Evolutionary conservation across 108 stramenopile genomes (phyloP).

Genomic region (Cyclotella sp.): DNA sequence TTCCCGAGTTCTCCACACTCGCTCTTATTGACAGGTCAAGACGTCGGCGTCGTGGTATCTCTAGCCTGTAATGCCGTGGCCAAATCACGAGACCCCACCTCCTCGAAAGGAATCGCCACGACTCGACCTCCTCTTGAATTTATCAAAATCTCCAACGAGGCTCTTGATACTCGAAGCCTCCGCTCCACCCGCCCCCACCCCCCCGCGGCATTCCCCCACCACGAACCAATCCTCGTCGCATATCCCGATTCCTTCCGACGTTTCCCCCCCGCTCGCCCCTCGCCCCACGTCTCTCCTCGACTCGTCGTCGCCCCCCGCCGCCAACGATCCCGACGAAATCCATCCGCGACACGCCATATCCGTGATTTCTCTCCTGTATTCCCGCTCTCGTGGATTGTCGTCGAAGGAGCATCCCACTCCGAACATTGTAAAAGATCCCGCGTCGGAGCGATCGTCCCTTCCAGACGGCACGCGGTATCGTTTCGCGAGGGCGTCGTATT

Average conservation of each 20-base stretch:
- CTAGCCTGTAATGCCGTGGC: too few relatives aligned
- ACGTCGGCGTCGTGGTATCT: too few relatives aligned
- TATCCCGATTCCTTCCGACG: neutral
- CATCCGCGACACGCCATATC: slow-evolving; percentile 89
- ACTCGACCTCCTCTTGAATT: neutral
- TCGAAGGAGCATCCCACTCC: slow-evolving; percentile 89
- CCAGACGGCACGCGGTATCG: neutral
- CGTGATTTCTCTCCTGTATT: slow-evolving; percentile 67
- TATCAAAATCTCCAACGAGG: neutral
- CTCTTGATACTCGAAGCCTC: neutral
- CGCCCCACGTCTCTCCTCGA: too few relatives aligned
- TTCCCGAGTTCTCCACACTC: too few relatives aligned
- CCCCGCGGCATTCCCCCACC: too few relatives aligned
- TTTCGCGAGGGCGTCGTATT: slow-evolving; percentile 58
- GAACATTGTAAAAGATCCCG: slow-evolving; percentile 77
- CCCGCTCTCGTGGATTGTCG: slow-evolving; percentile 70
- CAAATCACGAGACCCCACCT: too few relatives aligned
- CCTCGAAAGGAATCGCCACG: too few relatives aligned
- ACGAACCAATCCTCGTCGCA: neutral
- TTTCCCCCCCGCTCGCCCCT: too few relatives aligned
- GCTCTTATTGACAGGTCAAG: too few relatives aligned
- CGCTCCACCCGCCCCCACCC: too few relatives aligned
- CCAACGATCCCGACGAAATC: slow-evolving; percentile 69
- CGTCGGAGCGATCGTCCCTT: slow-evolving; percentile 19
- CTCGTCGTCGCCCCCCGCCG: neutral